These are phyloP conservation scores for Arabis alpina DNA, from an alignment of 345 rosid species.

Conservation along the genomic window DNA sequence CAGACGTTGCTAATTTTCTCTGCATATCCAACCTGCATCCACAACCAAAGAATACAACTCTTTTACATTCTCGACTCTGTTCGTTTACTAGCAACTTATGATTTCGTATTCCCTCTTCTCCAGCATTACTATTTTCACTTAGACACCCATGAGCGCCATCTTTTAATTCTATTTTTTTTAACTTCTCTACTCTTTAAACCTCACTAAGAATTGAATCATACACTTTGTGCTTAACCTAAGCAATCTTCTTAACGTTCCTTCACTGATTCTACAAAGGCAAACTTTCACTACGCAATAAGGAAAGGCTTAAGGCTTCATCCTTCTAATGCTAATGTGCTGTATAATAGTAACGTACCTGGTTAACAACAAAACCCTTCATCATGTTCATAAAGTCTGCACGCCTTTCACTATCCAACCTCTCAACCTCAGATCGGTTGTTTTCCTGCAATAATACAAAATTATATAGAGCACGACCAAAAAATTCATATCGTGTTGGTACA, in stretches of 20 bases:
- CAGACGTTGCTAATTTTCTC: constrained; percentile 92
- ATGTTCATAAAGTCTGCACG: constrained; percentile 76
- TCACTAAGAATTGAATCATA: constrained; percentile 10
- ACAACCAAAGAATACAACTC: constrained; percentile 9
- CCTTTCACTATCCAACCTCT: constrained; percentile 85
- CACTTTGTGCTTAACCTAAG: constrained; percentile 15
- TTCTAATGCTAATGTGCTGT: neutral
- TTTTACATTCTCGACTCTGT: constrained; percentile 5
- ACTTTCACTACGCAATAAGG: constrained; percentile 1
- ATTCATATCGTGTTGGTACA: neutral
- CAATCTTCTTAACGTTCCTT: neutral
- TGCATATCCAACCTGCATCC: constrained; percentile 85
- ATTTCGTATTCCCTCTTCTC: neutral
- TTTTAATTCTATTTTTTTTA: neutral
- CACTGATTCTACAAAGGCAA: constrained; percentile 2
- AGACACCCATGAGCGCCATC: neutral
- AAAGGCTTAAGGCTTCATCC: neutral
- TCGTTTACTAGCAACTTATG: constrained; percentile 7
- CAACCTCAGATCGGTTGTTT: constrained; percentile 77
- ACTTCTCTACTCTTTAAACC: constrained; percentile 1
- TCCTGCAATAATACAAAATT: constrained; percentile 56
- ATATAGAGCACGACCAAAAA: neutral
- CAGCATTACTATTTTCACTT: neutral
- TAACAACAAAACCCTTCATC: constrained; percentile 91
- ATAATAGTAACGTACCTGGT: constrained; percentile 64